Evolutionary conservation across 108 stramenopile genomes (phyloP), one percentile per base, ranked within the genome.

Genomic region (Chaetoceros tenuissimus): DNA sequence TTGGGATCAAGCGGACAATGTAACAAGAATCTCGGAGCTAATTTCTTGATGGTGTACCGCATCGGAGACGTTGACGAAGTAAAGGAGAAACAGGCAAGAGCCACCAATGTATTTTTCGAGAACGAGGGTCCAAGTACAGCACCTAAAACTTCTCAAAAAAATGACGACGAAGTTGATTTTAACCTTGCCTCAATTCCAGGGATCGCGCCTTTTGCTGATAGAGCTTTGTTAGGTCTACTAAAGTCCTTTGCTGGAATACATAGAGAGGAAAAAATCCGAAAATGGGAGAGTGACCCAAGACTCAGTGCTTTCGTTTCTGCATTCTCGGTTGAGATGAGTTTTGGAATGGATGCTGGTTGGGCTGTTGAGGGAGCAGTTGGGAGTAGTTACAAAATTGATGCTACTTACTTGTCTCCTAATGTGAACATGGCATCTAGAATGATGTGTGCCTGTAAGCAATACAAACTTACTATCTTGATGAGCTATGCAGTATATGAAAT

Each of bases 281-380:
- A 64, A 19, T 89, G 92, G 88, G 71, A 74, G 28, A 60, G 69
- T 48, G 89, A 88, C 60, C 82, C 82, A 62, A 82, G 92, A 24
- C 64, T 88, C 10, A 80, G 82, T 48, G 82, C 73, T 28, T 82
- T 87, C 47, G 88, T 87, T 10, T 75, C 75, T 26, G 77, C 71
- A 17, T 87, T 74, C 53, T 69, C 72, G n/a, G 77, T 93, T 3
- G 67, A 81, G 34, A 82, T 96, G 51, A 85, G 89, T 24, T 88
- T 85, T 60, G 97, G 97, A 5, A 78, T 98, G 75, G 91, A 96
- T 68, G 89, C 94, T 0, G 97, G 97, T 24, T 98, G 97, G 97
- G 90, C 90, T 0, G 85, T 96, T 17, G 95, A 96, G 68, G 95
- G 95, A 7, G 95, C 95, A 1, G 95, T 96, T 34, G 95, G 95